phyloP scores from a whole-genome alignment of 2,329 filamentous ascomycete species.

The Ceratocystiopsis minuta region DNA sequence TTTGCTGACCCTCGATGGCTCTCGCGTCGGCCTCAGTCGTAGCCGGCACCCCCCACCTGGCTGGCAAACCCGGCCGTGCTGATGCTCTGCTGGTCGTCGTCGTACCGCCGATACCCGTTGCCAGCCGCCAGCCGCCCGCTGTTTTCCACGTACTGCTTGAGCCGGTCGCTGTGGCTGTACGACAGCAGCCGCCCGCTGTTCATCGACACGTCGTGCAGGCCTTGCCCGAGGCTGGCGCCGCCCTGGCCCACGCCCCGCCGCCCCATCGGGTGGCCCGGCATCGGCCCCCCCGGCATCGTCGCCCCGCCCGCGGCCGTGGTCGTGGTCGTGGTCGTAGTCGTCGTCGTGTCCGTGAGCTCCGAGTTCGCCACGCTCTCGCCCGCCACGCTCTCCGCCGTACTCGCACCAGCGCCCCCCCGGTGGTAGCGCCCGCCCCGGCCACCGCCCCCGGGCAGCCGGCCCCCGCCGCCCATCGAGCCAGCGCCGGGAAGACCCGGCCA shows the following conservation, averaged over 20 bases:
- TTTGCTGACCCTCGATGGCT: too few species aligned
- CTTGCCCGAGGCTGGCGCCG: constrained; percentile 68
- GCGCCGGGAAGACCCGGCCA: constrained; percentile 73
- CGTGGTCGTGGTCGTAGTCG: constrained; percentile 13
- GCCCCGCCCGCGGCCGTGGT: too few species aligned
- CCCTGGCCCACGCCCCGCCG: constrained; percentile 70
- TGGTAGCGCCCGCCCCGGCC: constrained; percentile 45
- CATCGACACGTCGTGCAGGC: constrained; percentile 50
- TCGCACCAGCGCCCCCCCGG: constrained; percentile 50
- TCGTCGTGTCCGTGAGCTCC: constrained; percentile 55
- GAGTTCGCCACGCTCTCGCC: constrained; percentile 87
- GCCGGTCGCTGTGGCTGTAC: constrained; percentile 68
- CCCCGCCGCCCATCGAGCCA: constrained; percentile 34
- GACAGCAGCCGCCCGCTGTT: constrained; percentile 43
- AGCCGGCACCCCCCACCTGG: constrained; percentile 53
- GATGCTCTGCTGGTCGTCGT: constrained; percentile 91
- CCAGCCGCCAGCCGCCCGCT: constrained; percentile 50
- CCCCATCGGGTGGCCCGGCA: constrained; percentile 55
- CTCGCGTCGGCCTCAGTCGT: constrained; percentile 24
- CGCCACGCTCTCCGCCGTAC: constrained; percentile 54
- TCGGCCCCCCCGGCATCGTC: constrained; percentile 32
- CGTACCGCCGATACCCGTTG: constrained; percentile 53
- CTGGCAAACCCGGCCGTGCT: constrained; percentile 93
- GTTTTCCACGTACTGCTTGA: constrained; percentile 88
- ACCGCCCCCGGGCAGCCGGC: constrained; percentile 48